phyloP scores from a whole-genome alignment of 2,329 filamentous ascomycete genomes.

The Penicillium hordei region DNA sequence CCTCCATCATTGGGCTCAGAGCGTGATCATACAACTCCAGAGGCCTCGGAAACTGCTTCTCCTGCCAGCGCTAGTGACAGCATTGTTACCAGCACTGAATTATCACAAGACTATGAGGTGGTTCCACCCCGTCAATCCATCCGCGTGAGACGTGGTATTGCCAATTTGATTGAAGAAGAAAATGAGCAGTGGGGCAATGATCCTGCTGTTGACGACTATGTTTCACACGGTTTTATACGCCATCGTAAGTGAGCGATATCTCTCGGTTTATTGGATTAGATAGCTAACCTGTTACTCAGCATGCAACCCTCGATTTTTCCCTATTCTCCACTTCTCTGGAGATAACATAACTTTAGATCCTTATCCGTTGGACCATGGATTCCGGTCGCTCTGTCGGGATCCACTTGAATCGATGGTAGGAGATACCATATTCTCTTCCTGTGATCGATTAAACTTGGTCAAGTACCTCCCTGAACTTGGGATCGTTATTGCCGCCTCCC shows the following conservation, averaged over 20 bases:
- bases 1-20: not conserved
- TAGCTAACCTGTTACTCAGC: slow-evolving; percentile 16
- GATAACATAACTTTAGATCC: slow-evolving; percentile 40
- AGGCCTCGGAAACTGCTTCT: not conserved
- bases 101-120: not conserved
- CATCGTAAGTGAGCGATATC: slow-evolving; percentile 16
- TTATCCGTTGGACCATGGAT: slow-evolving; percentile 32
- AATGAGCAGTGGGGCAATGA: slow-evolving; percentile 9
- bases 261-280: too few relatives aligned
- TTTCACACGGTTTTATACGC: not conserved
- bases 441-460: slow-evolving; percentile 58
- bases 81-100: not conserved
- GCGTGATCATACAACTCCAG: not conserved
- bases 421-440: slow-evolving; percentile 23
- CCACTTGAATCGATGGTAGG: slow-evolving; percentile 32
- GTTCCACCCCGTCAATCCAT: not conserved
- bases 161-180: slow-evolving; percentile 19
- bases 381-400: slow-evolving; percentile 33
- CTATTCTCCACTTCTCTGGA: slow-evolving; percentile 46
- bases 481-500: slow-evolving; percentile 57
- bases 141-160: slow-evolving; percentile 1
- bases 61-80: not conserved
- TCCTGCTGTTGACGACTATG: slow-evolving; percentile 12
- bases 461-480: slow-evolving; percentile 60
- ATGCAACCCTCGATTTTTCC: slow-evolving; percentile 32